These are phyloP conservation scores for grape (Vitis vinifera) DNA, from an alignment of 164 flowering plant species.

Conservation along the genomic window DNA sequence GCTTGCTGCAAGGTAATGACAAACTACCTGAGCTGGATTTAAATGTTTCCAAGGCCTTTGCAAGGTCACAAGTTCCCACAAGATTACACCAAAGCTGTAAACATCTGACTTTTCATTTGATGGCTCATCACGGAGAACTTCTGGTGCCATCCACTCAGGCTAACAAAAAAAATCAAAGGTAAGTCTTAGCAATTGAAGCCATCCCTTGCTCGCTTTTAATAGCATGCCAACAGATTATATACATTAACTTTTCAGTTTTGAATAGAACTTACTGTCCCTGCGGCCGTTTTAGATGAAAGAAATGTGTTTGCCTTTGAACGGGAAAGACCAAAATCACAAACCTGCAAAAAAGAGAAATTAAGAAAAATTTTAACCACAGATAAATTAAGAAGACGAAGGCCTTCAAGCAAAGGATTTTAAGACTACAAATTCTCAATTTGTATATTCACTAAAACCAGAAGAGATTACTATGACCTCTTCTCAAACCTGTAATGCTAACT, in stretches of 20 bases:
- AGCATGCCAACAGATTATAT: too few relatives aligned
- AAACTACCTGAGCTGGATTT: slow-evolving; percentile 78
- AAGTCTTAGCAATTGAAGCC: neutral
- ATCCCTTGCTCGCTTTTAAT: too few relatives aligned
- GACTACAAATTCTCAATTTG: too few relatives aligned
- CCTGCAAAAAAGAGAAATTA: slow-evolving; percentile 33
- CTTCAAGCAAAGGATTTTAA: too few relatives aligned
- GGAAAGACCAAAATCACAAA: slow-evolving; percentile 98
- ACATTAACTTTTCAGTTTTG: too few relatives aligned
- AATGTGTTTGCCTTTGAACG: slow-evolving; percentile 91
- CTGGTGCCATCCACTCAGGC: slow-evolving; percentile 99
- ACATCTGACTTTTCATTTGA: slow-evolving; percentile 94
- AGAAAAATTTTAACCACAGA: too few relatives aligned
- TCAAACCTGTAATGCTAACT: too few relatives aligned
- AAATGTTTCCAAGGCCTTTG: slow-evolving; percentile 91
- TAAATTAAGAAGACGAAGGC: too few relatives aligned
- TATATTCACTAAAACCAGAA: too few relatives aligned
- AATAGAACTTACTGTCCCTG: slow-evolving; percentile 86
- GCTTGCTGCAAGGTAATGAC: too few relatives aligned
- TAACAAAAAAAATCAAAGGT: slow-evolving; percentile 21
- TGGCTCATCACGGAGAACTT: slow-evolving; percentile 95
- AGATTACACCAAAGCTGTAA: slow-evolving; percentile 89
- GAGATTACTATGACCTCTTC: too few relatives aligned
- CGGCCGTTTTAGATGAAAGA: slow-evolving; percentile 95
- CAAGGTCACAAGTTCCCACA: slow-evolving; percentile 90